These are phyloP conservation scores for Geranomyces michiganensis DNA, from an alignment of 192 early-diverging fungal species.

Conservation along the genomic window DNA sequence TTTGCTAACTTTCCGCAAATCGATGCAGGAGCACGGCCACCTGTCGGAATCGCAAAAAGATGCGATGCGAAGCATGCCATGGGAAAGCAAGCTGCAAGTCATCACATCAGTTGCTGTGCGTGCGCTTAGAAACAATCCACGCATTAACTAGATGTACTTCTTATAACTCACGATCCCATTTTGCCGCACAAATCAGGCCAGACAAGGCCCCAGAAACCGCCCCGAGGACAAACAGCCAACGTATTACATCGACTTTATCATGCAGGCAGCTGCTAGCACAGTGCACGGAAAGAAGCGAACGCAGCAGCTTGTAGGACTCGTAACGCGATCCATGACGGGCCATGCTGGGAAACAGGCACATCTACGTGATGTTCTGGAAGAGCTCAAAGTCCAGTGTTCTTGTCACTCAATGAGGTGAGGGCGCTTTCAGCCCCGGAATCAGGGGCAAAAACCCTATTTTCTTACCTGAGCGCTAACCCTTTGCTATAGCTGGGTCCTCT, in stretches of 20 bases:
- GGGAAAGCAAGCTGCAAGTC: slow-evolving; percentile 43
- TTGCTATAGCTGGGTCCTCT: slow-evolving; percentile 39
- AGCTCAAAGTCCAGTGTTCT: slow-evolving; percentile 42
- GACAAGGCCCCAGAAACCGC: not conserved
- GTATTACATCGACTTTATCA: slow-evolving; percentile 45
- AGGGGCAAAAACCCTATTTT: no score
- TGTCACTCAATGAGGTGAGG: slow-evolving; percentile 31
- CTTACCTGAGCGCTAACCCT: not conserved
- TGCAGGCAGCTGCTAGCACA: slow-evolving; percentile 11
- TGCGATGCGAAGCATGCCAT: slow-evolving; percentile 39
- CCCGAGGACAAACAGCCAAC: slow-evolving; percentile 35
- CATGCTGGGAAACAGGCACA: slow-evolving; percentile 12
- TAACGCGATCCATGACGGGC: slow-evolving; percentile 27
- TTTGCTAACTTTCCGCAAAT: not conserved
- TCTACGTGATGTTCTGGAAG: slow-evolving; percentile 40
- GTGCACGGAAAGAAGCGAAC: slow-evolving; percentile 32
- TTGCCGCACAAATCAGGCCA: slow-evolving; percentile 20
- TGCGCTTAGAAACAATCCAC: not conserved
- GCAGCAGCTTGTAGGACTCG: slow-evolving; percentile 37
- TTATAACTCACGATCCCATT: not conserved
- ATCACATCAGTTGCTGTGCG: slow-evolving; percentile 37
- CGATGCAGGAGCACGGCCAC: slow-evolving; percentile 22
- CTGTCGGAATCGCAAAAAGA: slow-evolving; percentile 27
- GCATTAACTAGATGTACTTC: not conserved
- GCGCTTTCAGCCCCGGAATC: no score